Evolutionary conservation across 352 stramenopile species (phyloP), one percentile per base, ranked within the genome.

Genomic region (Nothophytophthora sp.): DNA sequence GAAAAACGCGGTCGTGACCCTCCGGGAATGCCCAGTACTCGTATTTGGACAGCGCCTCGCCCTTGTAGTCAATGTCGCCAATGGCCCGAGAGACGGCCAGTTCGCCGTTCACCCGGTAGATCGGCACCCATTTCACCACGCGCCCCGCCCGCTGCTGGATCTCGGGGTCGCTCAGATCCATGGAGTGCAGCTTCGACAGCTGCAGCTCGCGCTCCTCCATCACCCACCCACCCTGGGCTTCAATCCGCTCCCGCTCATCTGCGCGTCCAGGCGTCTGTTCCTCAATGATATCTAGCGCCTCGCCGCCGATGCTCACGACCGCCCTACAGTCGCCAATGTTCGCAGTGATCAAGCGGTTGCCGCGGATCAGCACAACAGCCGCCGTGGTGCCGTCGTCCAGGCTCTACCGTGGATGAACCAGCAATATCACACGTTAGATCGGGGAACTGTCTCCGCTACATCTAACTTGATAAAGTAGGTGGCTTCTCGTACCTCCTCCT

Each of bases 1-100:
- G 76, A 46, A 96, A 93, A 2, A 86, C 44, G 19, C 85, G 71
- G 33, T 87, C 67, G 50, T 96, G 85, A 25, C 92, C 81, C 19
- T 93, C 81, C 0, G 86, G 86, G 45, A 86, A 95, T 7, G 77
- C 77, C 86, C 86, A 95, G 35, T 85, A 89, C 55, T 88, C 71
- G 52, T 93, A 95, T 13, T 86, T 82, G 2, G 68, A 73, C 16
- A 92, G 64, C 12, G 76, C 64, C 23, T 77, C 70, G 3, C 79
- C 79, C 58, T 98, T 98, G 60, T 97, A 98, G 38, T 94, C 83
- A 51, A 96, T 90, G 56, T 98, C 91, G 23, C 91, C 91, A 55
- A 98, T 96, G 9, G 91, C 87, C 15, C 91, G 81, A 28, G 88
- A 97, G 8, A 98, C 85, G 13, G 93, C 92, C n/a, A 98, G 72